These are phyloP conservation scores for Vigna reflexopilosa DNA, from an alignment of 306 rosid genomes.

Conservation along the genomic window DNA sequence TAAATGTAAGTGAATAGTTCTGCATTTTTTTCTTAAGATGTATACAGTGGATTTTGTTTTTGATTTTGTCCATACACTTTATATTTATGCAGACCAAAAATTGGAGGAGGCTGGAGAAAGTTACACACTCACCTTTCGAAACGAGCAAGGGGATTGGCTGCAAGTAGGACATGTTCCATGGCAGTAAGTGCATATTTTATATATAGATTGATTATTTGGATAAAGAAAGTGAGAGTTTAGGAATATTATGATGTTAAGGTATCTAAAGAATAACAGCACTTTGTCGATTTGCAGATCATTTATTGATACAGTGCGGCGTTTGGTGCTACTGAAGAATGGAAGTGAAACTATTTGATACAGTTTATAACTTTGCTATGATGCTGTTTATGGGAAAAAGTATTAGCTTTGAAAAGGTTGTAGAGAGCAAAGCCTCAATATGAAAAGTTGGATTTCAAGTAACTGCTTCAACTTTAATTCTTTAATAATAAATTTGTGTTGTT, in stretches of 20 bases:
- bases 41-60: slow-evolving; percentile 35
- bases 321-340: slow-evolving; percentile 47
- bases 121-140: slow-evolving; percentile 65
- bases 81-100: slow-evolving; percentile 48
- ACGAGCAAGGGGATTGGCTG: slow-evolving; percentile 74
- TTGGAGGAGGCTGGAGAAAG: slow-evolving; percentile 40
- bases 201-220: slow-evolving; percentile 1
- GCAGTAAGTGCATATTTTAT: slow-evolving; percentile 59
- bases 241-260: neutral
- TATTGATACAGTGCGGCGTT: slow-evolving; percentile 43
- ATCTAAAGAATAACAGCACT: slow-evolving; percentile 17
- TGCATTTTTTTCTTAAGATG: neutral
- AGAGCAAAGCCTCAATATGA: neutral
- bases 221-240: neutral
- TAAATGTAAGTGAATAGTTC: slow-evolving; percentile 50
- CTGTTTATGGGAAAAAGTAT: slow-evolving; percentile 13
- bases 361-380: slow-evolving; percentile 18
- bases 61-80: neutral
- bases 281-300: slow-evolving; percentile 53
- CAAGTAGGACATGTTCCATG: slow-evolving; percentile 77
- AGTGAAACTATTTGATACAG: slow-evolving; percentile 23
- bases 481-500: neutral
- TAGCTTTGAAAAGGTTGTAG: slow-evolving; percentile 17
- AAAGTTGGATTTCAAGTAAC: slow-evolving; percentile 12
- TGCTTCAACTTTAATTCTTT: slow-evolving; percentile 34